Base-by-base conservation (phyloP, 352 stramenopile species). In the Phytophthora uliginosa region DNA sequence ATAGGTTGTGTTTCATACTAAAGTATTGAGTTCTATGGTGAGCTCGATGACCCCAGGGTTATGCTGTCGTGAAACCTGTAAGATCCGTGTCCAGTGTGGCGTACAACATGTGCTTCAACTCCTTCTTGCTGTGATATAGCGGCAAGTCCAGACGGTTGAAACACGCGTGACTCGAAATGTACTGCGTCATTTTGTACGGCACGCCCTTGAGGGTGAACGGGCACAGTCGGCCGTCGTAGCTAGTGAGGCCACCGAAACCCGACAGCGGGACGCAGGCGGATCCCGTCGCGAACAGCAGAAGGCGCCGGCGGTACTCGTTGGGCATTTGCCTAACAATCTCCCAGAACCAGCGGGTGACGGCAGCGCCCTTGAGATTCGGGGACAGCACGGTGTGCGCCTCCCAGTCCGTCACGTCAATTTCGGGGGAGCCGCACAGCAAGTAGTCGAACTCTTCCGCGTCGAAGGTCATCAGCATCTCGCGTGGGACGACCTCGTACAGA, bases 401-500 rank as follows among this genome's bases (percentile, higher is more conserved):
- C 98, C 98, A 99, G 80, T 99, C 98, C 12, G 95, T 88, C 34
- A 99, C 96, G 52, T 99, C 92, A 66, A 99, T 98, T 77, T 96
- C 88, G 6, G 97, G 94, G 42, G 98, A 86, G n/a, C 98, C 98
- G 67, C 97, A 99, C 63, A 99, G 88, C 31, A 99, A 64, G 59
- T 99, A 86, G 73, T 99, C 97, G 7, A 99, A 84, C 81, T 99
- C 97, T 83, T 99, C 96, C 31, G 97, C 97, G 76, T 99, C 98
- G 77, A 99, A 99, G 8, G 98, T 85, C 57, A 98, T 92, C 28
- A 99, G 73, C 52, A 99, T 85, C 28, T 97, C 84, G 51, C 96
- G 91, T 2, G 98, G 98, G 69, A 99, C 93, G 17, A 99, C 93
- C 66, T 99, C 95, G 76, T 99, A 99, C 51, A 99, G 93, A 24